These are phyloP conservation scores for Echium plantagineum DNA, from an alignment of 257 asterid genomes.

Conservation along the genomic window DNA sequence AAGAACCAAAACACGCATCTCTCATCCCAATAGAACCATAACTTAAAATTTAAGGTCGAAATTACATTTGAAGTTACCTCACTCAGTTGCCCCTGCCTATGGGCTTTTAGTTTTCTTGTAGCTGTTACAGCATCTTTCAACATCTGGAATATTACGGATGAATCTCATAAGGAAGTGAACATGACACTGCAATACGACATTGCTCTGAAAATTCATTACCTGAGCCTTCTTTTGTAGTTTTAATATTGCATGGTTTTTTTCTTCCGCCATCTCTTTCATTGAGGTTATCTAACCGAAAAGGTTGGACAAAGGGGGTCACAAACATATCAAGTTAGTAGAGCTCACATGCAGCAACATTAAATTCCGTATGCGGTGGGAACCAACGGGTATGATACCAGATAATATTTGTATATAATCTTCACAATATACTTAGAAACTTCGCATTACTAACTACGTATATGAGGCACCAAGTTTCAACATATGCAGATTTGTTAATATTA, in stretches of 20 bases:
- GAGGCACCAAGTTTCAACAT: not conserved
- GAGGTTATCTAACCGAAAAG: slow-evolving; percentile 38
- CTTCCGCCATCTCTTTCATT: slow-evolving; percentile 44
- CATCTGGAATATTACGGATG: slow-evolving; percentile 30
- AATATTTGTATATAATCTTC: not conserved
- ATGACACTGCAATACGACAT: slow-evolving; percentile 2
- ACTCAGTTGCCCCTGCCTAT: slow-evolving; percentile 45
- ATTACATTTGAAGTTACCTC: slow-evolving; percentile 34
- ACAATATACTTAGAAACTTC: not conserved
- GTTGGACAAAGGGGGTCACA: not conserved
- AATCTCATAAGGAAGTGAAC: slow-evolving; percentile 7
- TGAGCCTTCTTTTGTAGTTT: slow-evolving; percentile 48
- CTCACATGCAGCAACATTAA: slow-evolving; percentile 5
- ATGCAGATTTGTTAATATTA: not conserved
- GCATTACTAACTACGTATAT: not conserved
- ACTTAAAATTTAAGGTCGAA: slow-evolving; percentile 6
- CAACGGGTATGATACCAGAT: not conserved
- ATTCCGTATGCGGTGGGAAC: not conserved
- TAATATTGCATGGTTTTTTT: slow-evolving; percentile 34
- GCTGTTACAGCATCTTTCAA: slow-evolving; percentile 56
- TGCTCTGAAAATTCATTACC: slow-evolving; percentile 28
- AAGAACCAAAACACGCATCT: slow-evolving; percentile 5
- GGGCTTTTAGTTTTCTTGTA: slow-evolving; percentile 43
- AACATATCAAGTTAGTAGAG: not conserved
- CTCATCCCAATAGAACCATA: slow-evolving; percentile 5